Conservation (phyloP, 2,329 filamentous ascomycete genomes). For the Bipolaris cookei region DNA sequence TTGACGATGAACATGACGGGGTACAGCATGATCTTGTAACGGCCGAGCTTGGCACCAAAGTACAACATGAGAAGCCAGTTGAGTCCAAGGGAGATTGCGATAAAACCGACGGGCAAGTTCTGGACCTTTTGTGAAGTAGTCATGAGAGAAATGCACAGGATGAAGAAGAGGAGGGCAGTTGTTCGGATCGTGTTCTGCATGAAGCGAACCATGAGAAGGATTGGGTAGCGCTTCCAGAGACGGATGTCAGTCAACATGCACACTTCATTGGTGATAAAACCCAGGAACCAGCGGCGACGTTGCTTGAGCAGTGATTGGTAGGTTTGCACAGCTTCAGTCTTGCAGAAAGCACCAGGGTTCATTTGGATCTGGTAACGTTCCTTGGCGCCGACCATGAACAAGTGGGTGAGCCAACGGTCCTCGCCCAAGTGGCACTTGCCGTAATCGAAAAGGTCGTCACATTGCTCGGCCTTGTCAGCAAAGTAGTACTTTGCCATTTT, state of each 20-base stretch:
- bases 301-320: slow-evolving; percentile 89
- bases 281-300: slow-evolving; percentile 92
- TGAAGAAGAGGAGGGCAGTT: slow-evolving; percentile 90
- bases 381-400: slow-evolving; percentile 98
- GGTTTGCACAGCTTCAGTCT: slow-evolving; percentile 94
- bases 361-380: slow-evolving; percentile 95
- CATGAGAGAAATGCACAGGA: slow-evolving; percentile 85
- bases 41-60: slow-evolving; percentile 83
- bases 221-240: slow-evolving; percentile 88
- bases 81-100: slow-evolving; percentile 86
- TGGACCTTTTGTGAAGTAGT: slow-evolving; percentile 80
- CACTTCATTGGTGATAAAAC: slow-evolving; percentile 96
- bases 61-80: slow-evolving; percentile 98
- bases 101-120: slow-evolving; percentile 89
- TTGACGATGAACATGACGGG: slow-evolving; percentile 95
- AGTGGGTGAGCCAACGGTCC: slow-evolving; percentile 94
- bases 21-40: slow-evolving; percentile 95
- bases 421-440: slow-evolving; percentile 95
- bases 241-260: slow-evolving; percentile 97
- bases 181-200: slow-evolving; percentile 97
- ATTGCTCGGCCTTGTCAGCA: slow-evolving; percentile 93
- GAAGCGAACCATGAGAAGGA: slow-evolving; percentile 84
- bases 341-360: slow-evolving; percentile 97
- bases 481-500: slow-evolving; percentile 99
- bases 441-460: slow-evolving; percentile 94